A percentile compares a stretch with the other conserved stretches of the same genome.
Evolutionary conservation across 2,329 filamentous ascomycete species (phyloP).

Genomic region (Ophiostoma piceae): DNA sequence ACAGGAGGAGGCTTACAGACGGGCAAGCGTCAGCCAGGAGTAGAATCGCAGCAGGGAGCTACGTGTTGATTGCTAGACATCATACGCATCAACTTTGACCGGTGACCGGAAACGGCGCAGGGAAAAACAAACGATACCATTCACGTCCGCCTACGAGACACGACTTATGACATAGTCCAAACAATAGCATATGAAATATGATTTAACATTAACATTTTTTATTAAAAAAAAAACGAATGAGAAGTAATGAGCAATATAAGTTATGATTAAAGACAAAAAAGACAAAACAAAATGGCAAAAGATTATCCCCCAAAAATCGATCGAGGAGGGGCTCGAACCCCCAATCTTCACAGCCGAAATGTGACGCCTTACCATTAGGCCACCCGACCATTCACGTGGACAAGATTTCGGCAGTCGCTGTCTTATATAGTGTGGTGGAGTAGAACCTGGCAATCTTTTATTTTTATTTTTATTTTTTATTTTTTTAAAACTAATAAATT

Average conservation of each 20-base stretch:
- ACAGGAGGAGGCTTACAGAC: conserved; percentile 6
- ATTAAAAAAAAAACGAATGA: not conserved
- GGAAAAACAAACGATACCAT: not conserved
- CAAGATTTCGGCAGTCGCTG: not conserved
- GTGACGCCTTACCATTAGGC: conserved; percentile 31
- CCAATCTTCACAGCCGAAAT: conserved; percentile 31
- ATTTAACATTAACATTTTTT: not conserved
- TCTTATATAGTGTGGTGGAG: not conserved
- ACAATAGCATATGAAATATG: not conserved
- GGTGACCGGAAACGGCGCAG: not conserved
- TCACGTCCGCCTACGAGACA: not conserved
- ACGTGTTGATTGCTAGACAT: not conserved
- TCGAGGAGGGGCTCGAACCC: conserved; percentile 31
- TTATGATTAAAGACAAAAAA: not conserved
- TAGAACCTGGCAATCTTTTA: not conserved
- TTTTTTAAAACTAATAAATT: not conserved
- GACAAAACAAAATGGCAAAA: not conserved
- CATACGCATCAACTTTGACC: not conserved
- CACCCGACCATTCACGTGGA: conserved; percentile 28
- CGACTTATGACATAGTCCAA: not conserved
- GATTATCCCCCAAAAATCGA: conserved; percentile 21
- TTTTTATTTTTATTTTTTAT: not conserved
- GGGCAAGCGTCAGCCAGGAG: not conserved
- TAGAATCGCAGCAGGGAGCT: not conserved
- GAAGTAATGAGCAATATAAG: too few species aligned